These are phyloP conservation scores for Earliella scabrosa DNA, from an alignment of 1,284 basidiomycete species.

Conservation along the genomic window DNA sequence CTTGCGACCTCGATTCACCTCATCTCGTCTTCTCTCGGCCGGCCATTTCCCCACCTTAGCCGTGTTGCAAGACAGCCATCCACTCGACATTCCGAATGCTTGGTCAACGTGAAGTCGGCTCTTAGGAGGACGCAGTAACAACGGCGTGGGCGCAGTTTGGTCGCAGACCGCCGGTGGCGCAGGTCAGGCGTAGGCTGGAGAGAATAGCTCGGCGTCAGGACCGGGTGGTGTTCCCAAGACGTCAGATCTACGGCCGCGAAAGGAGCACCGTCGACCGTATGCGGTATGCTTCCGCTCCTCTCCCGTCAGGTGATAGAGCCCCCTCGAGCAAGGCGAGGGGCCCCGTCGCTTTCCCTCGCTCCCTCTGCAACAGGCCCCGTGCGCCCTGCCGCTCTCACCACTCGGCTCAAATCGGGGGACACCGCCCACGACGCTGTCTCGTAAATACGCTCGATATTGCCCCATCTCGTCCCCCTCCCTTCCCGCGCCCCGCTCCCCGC, in stretches of 20 bases:
- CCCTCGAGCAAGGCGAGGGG: neutral
- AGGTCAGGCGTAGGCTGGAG: neutral
- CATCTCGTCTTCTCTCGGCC: constrained; percentile 9
- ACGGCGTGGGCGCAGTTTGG: neutral
- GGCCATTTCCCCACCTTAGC: neutral
- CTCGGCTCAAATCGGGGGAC: constrained; percentile 21
- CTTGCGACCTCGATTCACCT: constrained; percentile 9
- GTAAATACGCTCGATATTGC: constrained; percentile 21
- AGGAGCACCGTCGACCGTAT: neutral
- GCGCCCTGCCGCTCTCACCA: constrained; percentile 17
- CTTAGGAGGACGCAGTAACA: neutral
- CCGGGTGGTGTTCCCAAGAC: neutral
- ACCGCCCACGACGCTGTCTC: neutral
- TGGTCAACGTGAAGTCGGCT: neutral
- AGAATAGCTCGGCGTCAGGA: neutral
- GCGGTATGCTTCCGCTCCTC: constrained; percentile 9
- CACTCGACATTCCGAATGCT: neutral
- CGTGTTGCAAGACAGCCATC: neutral
- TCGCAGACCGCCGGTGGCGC: too few species aligned
- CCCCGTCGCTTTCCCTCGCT: constrained; percentile 16
- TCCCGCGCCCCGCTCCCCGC: neutral
- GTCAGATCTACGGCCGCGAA: neutral
- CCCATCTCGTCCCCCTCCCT: neutral
- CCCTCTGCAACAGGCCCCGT: constrained; percentile 5
- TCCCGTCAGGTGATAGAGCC: constrained; percentile 19